A percentile compares a stretch with the other conserved stretches of the same genome.
Conservation (phyloP, 78 protist genomes). For the Planoprotostelium fungivorum region DNA sequence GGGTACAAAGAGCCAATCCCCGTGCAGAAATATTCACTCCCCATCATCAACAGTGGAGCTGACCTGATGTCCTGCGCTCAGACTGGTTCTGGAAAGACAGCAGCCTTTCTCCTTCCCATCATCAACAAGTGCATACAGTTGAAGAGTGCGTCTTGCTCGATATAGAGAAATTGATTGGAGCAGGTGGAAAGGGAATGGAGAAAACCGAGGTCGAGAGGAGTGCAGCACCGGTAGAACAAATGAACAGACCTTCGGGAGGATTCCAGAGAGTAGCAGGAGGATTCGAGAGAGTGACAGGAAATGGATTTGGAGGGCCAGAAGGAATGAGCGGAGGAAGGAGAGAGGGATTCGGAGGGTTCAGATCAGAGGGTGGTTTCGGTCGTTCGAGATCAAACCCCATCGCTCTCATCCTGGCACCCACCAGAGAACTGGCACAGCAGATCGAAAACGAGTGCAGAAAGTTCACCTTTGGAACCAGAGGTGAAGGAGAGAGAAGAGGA, state of each 20-base stretch:
- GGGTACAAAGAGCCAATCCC: conserved; percentile 94
- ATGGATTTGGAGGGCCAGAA: background rate
- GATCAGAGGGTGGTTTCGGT: conserved; percentile 3
- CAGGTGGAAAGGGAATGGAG: too few species aligned
- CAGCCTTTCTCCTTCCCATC: conserved; percentile 89
- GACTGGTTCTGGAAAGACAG: conserved; percentile 98
- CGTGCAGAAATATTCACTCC: conserved; percentile 94
- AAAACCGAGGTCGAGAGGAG: too few species aligned
- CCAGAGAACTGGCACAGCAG: conserved; percentile 97
- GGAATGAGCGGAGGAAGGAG: background rate
- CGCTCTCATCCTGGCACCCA: conserved; percentile 95
- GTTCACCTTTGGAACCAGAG: conserved; percentile 80
- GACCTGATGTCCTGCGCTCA: conserved; percentile 99
- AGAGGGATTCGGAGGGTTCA: background rate
- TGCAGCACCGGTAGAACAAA: too few species aligned
- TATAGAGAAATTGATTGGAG: too few species aligned
- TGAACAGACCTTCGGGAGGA: too few species aligned
- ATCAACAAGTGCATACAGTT: conserved; percentile 12
- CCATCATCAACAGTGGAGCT: conserved; percentile 71
- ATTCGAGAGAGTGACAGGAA: too few species aligned
- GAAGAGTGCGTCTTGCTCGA: conserved; percentile 13
- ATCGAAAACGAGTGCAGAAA: conserved; percentile 82
- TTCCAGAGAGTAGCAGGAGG: too few species aligned
- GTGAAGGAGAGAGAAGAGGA: background rate
- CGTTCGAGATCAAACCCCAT: conserved; percentile 30